Evolutionary conservation across 2,329 filamentous ascomycete species (phyloP).

Genomic region (Talaromyces sp.): DNA sequence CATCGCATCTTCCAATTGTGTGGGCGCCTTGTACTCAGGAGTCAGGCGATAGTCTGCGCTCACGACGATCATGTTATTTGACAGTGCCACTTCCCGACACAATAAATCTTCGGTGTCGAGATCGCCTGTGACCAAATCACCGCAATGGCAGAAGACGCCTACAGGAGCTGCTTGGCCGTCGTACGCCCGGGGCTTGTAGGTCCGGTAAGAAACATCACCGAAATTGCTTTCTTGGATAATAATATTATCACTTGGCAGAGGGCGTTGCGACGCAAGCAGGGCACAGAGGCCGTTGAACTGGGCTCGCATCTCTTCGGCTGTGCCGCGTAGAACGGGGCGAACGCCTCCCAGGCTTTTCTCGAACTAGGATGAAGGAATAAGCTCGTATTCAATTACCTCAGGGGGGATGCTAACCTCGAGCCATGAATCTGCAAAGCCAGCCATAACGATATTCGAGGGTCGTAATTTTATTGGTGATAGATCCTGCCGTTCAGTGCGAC

Average conservation of each 20-base stretch:
- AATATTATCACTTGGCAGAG: background rate
- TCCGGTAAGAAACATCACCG: background rate
- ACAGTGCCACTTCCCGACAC: conserved; percentile 33
- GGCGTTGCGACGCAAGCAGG: background rate
- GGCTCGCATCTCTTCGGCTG: background rate
- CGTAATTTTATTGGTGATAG: no score
- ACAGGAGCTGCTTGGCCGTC: conserved; percentile 7
- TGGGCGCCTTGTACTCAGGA: conserved; percentile 48
- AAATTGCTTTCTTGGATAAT: background rate
- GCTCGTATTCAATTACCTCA: background rate
- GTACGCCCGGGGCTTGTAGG: background rate
- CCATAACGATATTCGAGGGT: no score
- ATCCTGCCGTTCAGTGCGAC: no score
- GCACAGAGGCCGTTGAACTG: background rate
- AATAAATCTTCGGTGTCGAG: conserved; percentile 39
- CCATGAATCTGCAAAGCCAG: no score
- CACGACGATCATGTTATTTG: conserved; percentile 38
- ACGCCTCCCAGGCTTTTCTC: background rate
- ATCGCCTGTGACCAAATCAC: conserved; percentile 42
- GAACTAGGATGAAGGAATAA: background rate
- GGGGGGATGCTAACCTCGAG: no score
- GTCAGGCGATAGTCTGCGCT: conserved; percentile 50
- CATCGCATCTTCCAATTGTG: conserved; percentile 44
- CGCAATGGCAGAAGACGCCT: conserved; percentile 32
- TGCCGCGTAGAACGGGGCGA: background rate